These are phyloP conservation scores for Drechslerella stenobrocha DNA, from an alignment of 2,329 filamentous ascomycete genomes.

Conservation along the genomic window DNA sequence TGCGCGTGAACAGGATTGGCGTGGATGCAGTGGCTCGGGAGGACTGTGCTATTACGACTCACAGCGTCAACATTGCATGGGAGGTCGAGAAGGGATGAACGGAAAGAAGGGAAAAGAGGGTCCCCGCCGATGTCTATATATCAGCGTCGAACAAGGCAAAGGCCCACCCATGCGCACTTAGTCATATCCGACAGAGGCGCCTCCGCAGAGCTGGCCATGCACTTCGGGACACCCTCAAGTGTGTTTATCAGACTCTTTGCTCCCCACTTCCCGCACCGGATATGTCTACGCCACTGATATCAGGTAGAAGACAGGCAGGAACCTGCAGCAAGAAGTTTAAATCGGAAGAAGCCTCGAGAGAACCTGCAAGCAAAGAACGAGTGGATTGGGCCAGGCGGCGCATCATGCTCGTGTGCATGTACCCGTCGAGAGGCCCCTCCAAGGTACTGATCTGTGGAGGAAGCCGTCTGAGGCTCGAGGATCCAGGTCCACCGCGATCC, in stretches of 20 bases:
- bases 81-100: constrained; percentile 21
- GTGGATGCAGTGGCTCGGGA: constrained; percentile 28
- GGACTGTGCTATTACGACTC: constrained; percentile 39
- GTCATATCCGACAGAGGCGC: constrained; percentile 26
- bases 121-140: constrained; percentile 42
- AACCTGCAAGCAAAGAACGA: neutral
- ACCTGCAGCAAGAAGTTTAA: neutral
- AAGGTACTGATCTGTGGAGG: neutral
- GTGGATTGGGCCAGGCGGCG: neutral
- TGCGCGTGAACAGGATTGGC: constrained; percentile 42
- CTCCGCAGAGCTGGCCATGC: neutral
- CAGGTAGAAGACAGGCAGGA: neutral
- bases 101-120: constrained; percentile 39
- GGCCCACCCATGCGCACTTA: constrained; percentile 20
- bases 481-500: constrained; percentile 17
- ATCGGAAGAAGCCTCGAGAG: constrained; percentile 1
- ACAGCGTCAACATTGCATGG: constrained; percentile 27
- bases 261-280: constrained; percentile 8
- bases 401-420: too few relatives aligned
- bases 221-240: neutral
- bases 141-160: constrained; percentile 22
- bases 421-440: neutral
- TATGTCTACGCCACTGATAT: neutral
- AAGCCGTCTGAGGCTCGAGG: constrained; percentile 18
- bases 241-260: neutral